Evolutionary conservation across 164 flowering plant species (phyloP).

Genomic region (Dillenia turbinata): DNA sequence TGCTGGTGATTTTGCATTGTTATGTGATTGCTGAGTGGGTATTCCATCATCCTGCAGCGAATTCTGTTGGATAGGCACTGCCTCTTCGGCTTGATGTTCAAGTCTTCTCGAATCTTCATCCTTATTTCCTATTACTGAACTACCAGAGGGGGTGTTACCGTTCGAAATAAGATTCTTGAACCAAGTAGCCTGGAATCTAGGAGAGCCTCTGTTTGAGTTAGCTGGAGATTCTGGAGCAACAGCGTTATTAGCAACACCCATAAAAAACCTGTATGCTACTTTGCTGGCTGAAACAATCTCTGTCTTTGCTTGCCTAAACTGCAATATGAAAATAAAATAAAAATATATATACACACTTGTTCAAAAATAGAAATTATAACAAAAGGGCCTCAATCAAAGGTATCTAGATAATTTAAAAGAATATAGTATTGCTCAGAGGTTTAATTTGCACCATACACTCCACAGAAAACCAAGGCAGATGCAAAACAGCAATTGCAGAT

Average conservation of each 20-base stretch:
- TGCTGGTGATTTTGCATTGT: too few relatives aligned
- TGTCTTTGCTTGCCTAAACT: conserved; percentile 90
- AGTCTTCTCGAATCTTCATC: conserved; percentile 27
- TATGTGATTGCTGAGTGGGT: too few relatives aligned
- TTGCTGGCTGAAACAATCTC: conserved; percentile 92
- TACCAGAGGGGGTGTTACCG: conserved; percentile 56
- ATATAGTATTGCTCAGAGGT: too few relatives aligned
- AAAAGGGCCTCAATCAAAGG: too few relatives aligned
- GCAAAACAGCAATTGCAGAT: too few relatives aligned
- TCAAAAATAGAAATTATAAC: too few relatives aligned
- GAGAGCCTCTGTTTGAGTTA: conserved; percentile 45
- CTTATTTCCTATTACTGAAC: conserved; percentile 44
- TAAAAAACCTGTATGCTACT: conserved; percentile 81
- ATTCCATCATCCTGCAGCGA: conserved; percentile 4
- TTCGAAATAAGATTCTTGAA: conserved; percentile 54
- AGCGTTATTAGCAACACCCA: conserved; percentile 40
- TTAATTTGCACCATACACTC: too few relatives aligned
- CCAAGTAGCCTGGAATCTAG: conserved; percentile 72
- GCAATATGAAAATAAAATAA: conserved; percentile 17
- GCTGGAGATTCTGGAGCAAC: conserved; percentile 41
- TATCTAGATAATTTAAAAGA: too few relatives aligned
- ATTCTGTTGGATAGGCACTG: conserved; percentile 17
- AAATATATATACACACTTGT: too few relatives aligned
- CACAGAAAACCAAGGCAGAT: too few relatives aligned
- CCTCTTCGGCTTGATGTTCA: conserved; percentile 10